A percentile compares a stretch with the other conserved stretches of the same genome.
Conservation (phyloP, 2,329 filamentous ascomycete species). For the Clonostachys solani region DNA sequence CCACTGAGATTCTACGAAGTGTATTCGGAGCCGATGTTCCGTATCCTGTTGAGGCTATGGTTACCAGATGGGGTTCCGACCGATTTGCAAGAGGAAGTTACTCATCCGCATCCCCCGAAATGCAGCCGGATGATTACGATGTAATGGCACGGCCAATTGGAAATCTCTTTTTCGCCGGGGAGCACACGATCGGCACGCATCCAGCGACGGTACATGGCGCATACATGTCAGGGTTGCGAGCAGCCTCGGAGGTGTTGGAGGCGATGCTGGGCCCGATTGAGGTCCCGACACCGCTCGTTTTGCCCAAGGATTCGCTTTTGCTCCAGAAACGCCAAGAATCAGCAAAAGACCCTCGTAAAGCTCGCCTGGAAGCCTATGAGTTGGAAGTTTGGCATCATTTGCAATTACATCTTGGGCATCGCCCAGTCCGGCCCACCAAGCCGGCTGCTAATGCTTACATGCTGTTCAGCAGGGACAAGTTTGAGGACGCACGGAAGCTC, state of each 20-base stretch:
- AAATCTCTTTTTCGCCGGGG: constrained; percentile 91
- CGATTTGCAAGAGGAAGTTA: constrained; percentile 92
- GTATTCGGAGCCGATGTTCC: constrained; percentile 73
- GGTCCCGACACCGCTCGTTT: constrained; percentile 71
- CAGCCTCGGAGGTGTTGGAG: constrained; percentile 81
- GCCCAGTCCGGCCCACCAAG: constrained; percentile 68
- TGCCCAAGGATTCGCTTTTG: constrained; percentile 51
- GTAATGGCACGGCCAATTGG: constrained; percentile 80
- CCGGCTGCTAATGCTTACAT: constrained; percentile 81
- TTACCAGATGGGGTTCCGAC: constrained; percentile 91
- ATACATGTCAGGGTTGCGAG: constrained; percentile 88
- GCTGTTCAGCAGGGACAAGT: constrained; percentile 77
- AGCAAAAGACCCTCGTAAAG: constrained; percentile 43
- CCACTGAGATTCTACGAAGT: constrained; percentile 70
- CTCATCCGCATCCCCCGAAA: constrained; percentile 83
- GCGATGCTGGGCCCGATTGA: constrained; percentile 77
- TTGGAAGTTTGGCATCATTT: constrained; percentile 47
- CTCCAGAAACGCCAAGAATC: constrained; percentile 52
- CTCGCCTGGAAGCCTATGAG: constrained; percentile 54
- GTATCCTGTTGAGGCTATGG: constrained; percentile 75
- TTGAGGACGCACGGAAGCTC: constrained; percentile 53
- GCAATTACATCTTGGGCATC: constrained; percentile 61
- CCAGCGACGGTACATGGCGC: constrained; percentile 96
- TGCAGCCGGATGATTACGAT: constrained; percentile 86
- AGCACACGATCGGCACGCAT: constrained; percentile 93